A percentile compares a stretch with the other conserved stretches of the same genome.
Conservation (phyloP, 495 filamentous ascomycete species). For the Penicillium goetzii region DNA sequence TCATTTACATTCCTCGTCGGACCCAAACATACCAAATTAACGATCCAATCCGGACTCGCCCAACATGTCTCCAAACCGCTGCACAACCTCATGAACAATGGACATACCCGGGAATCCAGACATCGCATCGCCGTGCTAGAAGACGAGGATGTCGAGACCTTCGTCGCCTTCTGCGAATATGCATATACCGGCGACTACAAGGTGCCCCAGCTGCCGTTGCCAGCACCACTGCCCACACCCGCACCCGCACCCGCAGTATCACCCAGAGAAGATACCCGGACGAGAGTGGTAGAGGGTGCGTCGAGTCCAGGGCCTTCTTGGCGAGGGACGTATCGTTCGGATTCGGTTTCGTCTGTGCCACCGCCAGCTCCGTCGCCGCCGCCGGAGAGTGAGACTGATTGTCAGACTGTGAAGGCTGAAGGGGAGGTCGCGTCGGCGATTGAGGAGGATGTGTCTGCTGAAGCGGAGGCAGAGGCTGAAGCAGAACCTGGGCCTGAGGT, state of each 20-base stretch:
- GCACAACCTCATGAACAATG: slow-evolving; percentile 52
- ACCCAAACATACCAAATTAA: slow-evolving; percentile 46
- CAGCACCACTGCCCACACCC: background rate
- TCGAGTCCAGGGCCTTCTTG: slow-evolving; percentile 21
- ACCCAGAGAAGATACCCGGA: slow-evolving; percentile 15
- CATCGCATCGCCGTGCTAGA: slow-evolving; percentile 48
- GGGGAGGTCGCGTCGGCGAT: background rate
- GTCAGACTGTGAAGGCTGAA: background rate
- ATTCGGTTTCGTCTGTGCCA: slow-evolving; percentile 31
- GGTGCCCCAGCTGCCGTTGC: slow-evolving; percentile 30
- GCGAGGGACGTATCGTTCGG: slow-evolving; percentile 28
- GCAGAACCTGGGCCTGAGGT: background rate
- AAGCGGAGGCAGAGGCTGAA: slow-evolving; percentile 10
- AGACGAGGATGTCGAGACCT: slow-evolving; percentile 52
- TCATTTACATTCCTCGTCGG: slow-evolving; percentile 57
- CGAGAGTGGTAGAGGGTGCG: slow-evolving; percentile 17
- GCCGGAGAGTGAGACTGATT: slow-evolving; percentile 27
- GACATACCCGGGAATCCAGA: slow-evolving; percentile 49
- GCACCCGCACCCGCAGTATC: background rate
- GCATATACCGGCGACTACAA: slow-evolving; percentile 54
- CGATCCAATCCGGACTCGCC: slow-evolving; percentile 52
- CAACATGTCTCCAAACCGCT: slow-evolving; percentile 52
- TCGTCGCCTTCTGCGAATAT: slow-evolving; percentile 54
- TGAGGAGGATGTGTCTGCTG: slow-evolving; percentile 9
- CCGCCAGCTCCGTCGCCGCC: slow-evolving; percentile 33